Percentiles rank a stretch among this genome's conserved stretches.
Evolutionary conservation across 2,329 filamentous ascomycete genomes (phyloP).

Genomic region (Macrophomina phaseolina): DNA sequence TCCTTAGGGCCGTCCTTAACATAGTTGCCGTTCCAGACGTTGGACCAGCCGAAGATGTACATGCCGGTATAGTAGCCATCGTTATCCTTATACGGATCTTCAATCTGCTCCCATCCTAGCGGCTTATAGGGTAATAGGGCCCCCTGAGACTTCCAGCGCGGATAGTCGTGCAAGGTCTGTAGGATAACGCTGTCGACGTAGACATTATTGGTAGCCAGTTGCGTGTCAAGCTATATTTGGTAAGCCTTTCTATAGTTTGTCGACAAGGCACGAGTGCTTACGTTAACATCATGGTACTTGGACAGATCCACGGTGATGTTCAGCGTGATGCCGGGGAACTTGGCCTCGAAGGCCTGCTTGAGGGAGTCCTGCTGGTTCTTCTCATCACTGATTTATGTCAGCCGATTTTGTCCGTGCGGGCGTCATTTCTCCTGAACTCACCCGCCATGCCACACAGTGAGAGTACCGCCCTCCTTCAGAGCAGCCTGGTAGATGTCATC

Average conservation of each 20-base stretch:
- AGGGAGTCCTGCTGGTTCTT: constrained; percentile 46
- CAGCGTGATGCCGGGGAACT: constrained; percentile 58
- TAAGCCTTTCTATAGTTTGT: background rate
- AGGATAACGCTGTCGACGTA: constrained; percentile 54
- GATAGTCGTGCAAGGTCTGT: constrained; percentile 60
- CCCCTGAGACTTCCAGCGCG: constrained; percentile 57
- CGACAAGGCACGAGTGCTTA: background rate
- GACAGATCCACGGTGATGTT: constrained; percentile 62
- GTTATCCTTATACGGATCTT: constrained; percentile 50
- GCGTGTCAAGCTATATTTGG: constrained; percentile 49
- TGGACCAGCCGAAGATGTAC: constrained; percentile 44
- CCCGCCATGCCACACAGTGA: constrained; percentile 58
- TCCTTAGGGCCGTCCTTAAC: constrained; percentile 42
- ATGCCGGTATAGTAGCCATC: constrained; percentile 53
- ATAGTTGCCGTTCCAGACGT: constrained; percentile 47
- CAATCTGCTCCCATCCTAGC: constrained; percentile 51
- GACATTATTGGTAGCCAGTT: constrained; percentile 44
- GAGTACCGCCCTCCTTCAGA: constrained; percentile 52
- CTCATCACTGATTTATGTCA: constrained; percentile 43
- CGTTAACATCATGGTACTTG: constrained; percentile 59
- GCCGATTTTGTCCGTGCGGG: background rate
- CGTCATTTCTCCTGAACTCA: background rate
- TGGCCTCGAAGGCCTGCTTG: constrained; percentile 52
- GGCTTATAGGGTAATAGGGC: constrained; percentile 59
- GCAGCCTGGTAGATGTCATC: constrained; percentile 58